Evolutionary conservation across 2,329 filamentous ascomycete genomes (phyloP).

Genomic region (Chrysoporthe cubensis): DNA sequence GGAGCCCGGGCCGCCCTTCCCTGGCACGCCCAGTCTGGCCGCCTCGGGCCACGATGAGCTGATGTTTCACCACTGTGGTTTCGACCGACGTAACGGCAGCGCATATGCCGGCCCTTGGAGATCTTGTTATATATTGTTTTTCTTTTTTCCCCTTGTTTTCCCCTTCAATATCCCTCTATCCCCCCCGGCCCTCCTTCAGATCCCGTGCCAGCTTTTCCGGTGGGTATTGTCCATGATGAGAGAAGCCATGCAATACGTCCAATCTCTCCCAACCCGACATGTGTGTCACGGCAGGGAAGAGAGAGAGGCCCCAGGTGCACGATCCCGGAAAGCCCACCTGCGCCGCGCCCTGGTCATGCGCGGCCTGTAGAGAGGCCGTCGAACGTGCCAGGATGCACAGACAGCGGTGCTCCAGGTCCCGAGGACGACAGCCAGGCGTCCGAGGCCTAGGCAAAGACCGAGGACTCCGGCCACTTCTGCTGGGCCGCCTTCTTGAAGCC

Average conservation of each 20-base stretch:
- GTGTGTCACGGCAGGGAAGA: neutral
- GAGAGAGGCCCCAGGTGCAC: neutral
- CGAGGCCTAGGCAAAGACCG: constrained; percentile 47
- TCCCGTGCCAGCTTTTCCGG: constrained; percentile 2
- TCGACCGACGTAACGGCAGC: neutral
- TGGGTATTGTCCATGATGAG: constrained; percentile 8
- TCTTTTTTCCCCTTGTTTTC: neutral
- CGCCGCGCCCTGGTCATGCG: neutral
- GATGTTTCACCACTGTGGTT: neutral
- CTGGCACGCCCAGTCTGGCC: neutral
- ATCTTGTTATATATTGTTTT: neutral
- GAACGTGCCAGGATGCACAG: neutral
- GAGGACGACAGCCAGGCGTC: neutral
- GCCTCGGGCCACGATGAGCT: neutral
- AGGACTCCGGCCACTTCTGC: constrained; percentile 56
- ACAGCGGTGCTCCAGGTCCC: neutral
- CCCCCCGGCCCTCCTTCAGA: neutral
- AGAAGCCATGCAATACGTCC: neutral
- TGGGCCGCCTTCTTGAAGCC: constrained; percentile 53
- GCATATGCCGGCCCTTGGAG: neutral
- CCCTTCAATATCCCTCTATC: too few relatives aligned
- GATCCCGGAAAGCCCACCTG: neutral
- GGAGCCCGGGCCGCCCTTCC: constrained; percentile 5
- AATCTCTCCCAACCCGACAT: neutral
- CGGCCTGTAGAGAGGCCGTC: neutral